Base-by-base conservation (phyloP, 2,329 filamentous ascomycete species). In the Talaromyces marneffei region DNA sequence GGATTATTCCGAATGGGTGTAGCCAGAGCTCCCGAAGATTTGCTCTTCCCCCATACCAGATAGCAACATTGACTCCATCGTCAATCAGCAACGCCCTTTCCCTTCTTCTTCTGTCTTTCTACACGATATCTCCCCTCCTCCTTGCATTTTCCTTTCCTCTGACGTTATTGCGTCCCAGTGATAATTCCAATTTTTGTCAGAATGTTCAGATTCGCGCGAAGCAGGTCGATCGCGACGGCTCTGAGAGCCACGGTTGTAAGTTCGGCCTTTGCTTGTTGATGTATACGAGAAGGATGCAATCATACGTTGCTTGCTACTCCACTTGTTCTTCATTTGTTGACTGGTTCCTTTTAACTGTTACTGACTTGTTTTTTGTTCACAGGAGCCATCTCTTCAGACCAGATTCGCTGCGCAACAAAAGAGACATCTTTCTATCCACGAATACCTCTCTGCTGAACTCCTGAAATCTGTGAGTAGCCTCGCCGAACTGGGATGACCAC, bases 361-460 rank as follows among this genome's bases (percentile, higher is more conserved):
- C 73, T 82, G 72, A 83, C 83, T 79, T 84, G 25, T 62, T 37
- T 61, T 60, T 46, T 57, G 53, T 55, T 33, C 20, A 50, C 50
- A 90, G 80, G 84, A 87, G 71, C 77, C 79, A 57, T 79, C 83
- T 62, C 69, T 83, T 66, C 80, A 78, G 71, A 79, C 75, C 70
- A 77, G 80, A 62, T 62, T 84, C 71, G 84, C 80, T 69, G 85
- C 82, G 73, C 88, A 94, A 79, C 92, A 97, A 81, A 86, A 84
- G 79, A 87, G 94, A 82, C 87, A 89, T 74, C 86, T 99, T 75
- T 94, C 91, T 75, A 96, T 99, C 74, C 94, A 99, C 84, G 94
- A 99, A 83, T 97, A 97, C 82, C 89, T 93, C 74, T 97, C 94
- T 71, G 91, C 92, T 71, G 90, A 92, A 77, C 87, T 99, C 69